phyloP scores from a whole-genome alignment of 257 asterid genomes.

The Primulina huaijiensis region DNA sequence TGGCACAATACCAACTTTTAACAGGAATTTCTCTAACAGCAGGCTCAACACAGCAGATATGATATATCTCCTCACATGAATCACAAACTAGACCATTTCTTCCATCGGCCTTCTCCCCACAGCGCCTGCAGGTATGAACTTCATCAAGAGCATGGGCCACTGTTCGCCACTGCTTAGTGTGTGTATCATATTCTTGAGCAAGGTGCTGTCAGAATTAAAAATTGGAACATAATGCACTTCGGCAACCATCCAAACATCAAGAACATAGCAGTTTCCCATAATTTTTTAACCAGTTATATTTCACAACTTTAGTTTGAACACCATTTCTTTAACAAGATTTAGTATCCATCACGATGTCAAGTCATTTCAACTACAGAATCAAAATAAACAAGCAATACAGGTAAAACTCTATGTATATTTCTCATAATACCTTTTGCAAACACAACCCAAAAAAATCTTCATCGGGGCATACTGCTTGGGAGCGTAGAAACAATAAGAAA shows the following conservation, averaged over 20 bases:
- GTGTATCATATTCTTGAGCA: constrained; percentile 42
- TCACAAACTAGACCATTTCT: constrained; percentile 71
- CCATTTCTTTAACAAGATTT: neutral
- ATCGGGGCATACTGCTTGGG: neutral
- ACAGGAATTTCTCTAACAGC: constrained; percentile 62
- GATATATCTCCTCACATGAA: constrained; percentile 86
- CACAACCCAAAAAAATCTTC: neutral
- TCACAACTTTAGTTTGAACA: neutral
- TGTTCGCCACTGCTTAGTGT: constrained; percentile 43
- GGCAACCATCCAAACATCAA: neutral
- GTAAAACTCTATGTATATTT: neutral
- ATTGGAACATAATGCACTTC: constrained; percentile 15
- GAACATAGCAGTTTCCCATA: neutral
- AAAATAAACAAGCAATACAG: constrained; percentile 3
- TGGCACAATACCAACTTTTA: constrained; percentile 77
- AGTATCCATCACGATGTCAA: neutral
- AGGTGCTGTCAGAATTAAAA: constrained; percentile 37
- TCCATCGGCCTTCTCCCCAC: constrained; percentile 70
- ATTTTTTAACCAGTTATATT: constrained; percentile 10
- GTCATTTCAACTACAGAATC: neutral
- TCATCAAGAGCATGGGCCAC: constrained; percentile 35
- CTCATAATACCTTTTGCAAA: neutral
- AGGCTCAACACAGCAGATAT: constrained; percentile 73
- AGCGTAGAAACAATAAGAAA: constrained; percentile 6
- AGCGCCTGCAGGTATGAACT: constrained; percentile 52